Evolutionary conservation across 2,329 filamentous ascomycete genomes (phyloP).

Genomic region (Ophiostoma sp.): DNA sequence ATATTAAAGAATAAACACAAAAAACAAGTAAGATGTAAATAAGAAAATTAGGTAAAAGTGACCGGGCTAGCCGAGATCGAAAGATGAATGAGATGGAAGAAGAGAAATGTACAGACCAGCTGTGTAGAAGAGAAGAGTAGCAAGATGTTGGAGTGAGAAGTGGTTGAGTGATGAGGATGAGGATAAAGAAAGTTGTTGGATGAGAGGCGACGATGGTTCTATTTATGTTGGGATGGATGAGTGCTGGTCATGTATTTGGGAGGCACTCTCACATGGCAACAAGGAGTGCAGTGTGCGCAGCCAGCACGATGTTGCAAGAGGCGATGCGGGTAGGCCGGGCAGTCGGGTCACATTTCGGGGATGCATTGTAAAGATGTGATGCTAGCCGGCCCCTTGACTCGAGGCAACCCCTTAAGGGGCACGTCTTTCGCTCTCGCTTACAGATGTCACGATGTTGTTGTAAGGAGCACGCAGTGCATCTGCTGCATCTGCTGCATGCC

Average conservation of each 20-base stretch:
- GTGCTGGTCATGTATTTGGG: not conserved
- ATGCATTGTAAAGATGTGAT: not conserved
- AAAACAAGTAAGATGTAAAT: not conserved
- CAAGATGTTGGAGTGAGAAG: constrained; percentile 2
- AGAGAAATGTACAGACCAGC: constrained; percentile 5
- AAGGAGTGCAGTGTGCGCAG: not conserved
- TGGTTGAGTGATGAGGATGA: not conserved
- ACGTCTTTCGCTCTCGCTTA: not conserved
- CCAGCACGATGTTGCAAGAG: not conserved
- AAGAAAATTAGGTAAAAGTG: not conserved
- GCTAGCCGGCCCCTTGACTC: not conserved
- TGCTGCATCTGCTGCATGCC: not conserved
- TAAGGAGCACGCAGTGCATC: not conserved
- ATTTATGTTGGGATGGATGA: not conserved
- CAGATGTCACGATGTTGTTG: not conserved
- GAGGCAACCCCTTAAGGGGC: not conserved
- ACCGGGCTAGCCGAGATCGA: not conserved
- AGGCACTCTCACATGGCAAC: not conserved
- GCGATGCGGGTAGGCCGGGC: not conserved
- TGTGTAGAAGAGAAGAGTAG: not conserved
- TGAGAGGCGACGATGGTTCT: not conserved
- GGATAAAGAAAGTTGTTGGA: not conserved
- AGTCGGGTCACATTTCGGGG: not conserved
- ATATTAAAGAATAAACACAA: not conserved
- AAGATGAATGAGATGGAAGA: not conserved